Evolutionary conservation across 345 rosid species (phyloP).

Genomic region (Pugionium cornutum): DNA sequence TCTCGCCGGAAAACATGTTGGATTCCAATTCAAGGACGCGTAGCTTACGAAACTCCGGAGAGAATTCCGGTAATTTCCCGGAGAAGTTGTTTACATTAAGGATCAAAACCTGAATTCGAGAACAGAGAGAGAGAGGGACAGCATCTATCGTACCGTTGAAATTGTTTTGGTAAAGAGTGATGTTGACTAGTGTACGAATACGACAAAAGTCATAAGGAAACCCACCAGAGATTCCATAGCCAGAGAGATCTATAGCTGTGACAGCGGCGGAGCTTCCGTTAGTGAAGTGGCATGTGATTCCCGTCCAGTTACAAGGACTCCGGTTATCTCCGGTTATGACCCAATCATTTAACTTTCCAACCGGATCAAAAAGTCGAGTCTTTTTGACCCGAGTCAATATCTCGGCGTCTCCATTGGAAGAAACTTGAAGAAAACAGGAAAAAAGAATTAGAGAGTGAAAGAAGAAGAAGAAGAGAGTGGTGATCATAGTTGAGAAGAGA

Average conservation of each 20-base stretch:
- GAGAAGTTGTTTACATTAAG: constrained; percentile 46
- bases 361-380: constrained; percentile 45
- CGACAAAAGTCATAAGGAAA: constrained; percentile 66
- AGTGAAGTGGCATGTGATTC: constrained; percentile 49
- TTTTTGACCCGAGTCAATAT: constrained; percentile 52
- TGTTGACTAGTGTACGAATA: constrained; percentile 53
- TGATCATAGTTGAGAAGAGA: constrained; percentile 18
- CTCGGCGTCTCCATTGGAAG: constrained; percentile 51
- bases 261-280: constrained; percentile 45
- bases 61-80: constrained; percentile 61
- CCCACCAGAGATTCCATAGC: constrained; percentile 45
- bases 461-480: constrained; percentile 5
- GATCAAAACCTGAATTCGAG: constrained; percentile 43
- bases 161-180: constrained; percentile 45
- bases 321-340: constrained; percentile 33
- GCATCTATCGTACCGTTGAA: constrained; percentile 50
- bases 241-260: constrained; percentile 52
- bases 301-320: constrained; percentile 70
- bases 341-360: constrained; percentile 56
- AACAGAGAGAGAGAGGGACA: constrained; percentile 52
- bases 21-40: constrained; percentile 48
- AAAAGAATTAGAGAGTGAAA: constrained; percentile 16
- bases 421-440: constrained; percentile 23
- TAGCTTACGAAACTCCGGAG: constrained; percentile 38
- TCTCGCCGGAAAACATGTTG: constrained; percentile 54